phyloP scores from a whole-genome alignment of 2,329 filamentous ascomycete genomes.

The Pyrenophora tritici-repentis region DNA sequence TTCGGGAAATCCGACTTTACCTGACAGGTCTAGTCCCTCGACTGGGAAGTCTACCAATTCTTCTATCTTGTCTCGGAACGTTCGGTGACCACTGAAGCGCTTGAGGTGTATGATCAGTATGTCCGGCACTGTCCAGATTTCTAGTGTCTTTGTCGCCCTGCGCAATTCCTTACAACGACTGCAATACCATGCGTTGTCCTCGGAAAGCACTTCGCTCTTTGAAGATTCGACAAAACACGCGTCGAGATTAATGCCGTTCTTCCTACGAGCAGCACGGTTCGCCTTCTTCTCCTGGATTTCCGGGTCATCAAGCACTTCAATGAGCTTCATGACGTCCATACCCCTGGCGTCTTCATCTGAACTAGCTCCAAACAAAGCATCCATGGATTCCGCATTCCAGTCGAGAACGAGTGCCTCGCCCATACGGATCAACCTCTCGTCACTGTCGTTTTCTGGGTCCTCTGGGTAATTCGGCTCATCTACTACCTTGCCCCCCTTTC shows the following conservation, averaged over 20 bases:
- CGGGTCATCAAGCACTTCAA: conserved; percentile 59
- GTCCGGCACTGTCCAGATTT: conserved; percentile 95
- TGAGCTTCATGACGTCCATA: conserved; percentile 61
- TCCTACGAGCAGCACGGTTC: conserved; percentile 67
- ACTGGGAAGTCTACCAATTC: conserved; percentile 89
- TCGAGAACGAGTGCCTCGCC: conserved; percentile 87
- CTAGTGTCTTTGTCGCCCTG: conserved; percentile 92
- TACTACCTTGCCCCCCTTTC: conserved; percentile 35
- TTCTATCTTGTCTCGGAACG: conserved; percentile 87
- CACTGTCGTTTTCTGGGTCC: conserved; percentile 48
- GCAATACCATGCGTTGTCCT: conserved; percentile 98
- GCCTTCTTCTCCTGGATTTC: conserved; percentile 68
- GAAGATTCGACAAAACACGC: conserved; percentile 95
- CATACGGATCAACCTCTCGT: conserved; percentile 72
- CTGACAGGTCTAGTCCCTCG: conserved; percentile 80
- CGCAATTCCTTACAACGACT: conserved; percentile 93
- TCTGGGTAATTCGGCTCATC: conserved; percentile 38
- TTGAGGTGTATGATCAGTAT: conserved; percentile 95
- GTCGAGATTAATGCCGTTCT: conserved; percentile 79
- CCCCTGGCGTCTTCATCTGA: conserved; percentile 61
- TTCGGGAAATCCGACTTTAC: conserved; percentile 78
- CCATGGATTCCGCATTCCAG: conserved; percentile 74
- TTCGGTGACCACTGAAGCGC: conserved; percentile 84
- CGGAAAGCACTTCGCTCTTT: conserved; percentile 88
- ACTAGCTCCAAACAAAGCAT: conserved; percentile 66